A percentile compares a stretch with the other conserved stretches of the same genome.
phyloP scores from a whole-genome alignment of 2,329 filamentous ascomycete species.

The Phialophora expanda region DNA sequence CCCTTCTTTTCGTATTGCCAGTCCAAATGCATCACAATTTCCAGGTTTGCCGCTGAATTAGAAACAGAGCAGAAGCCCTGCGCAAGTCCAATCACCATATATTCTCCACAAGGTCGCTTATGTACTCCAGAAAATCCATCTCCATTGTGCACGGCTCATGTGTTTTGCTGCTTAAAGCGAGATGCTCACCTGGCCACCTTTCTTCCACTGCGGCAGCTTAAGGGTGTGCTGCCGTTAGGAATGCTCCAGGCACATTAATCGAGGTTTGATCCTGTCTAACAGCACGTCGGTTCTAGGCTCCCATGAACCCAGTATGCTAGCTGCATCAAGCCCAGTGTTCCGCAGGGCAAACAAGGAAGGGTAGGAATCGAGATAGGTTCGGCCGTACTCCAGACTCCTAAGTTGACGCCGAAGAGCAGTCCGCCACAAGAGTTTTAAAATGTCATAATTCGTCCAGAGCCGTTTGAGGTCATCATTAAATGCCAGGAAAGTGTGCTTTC shows the following conservation, averaged over 20 bases:
- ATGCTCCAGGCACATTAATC: background rate
- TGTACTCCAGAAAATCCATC: background rate
- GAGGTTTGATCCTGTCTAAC: background rate
- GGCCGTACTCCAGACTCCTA: background rate
- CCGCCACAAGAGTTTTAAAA: background rate
- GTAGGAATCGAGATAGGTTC: background rate
- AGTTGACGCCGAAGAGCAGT: background rate
- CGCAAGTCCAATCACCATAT: background rate
- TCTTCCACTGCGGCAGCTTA: background rate
- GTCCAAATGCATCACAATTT: background rate
- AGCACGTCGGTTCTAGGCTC: background rate
- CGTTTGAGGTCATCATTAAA: background rate
- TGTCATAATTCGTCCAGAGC: slow-evolving; percentile 1
- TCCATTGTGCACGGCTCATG: background rate
- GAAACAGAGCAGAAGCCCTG: background rate
- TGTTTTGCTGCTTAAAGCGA: background rate
- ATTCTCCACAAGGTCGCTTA: background rate
- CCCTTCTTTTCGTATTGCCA: slow-evolving; percentile 1
- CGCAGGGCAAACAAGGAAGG: background rate
- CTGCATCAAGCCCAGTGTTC: background rate
- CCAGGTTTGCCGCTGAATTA: background rate
- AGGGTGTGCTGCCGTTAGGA: background rate
- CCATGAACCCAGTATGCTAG: background rate
- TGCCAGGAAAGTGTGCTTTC: background rate
- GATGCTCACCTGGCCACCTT: background rate